These are phyloP conservation scores for Magnusiomyces sp. DNA, from an alignment of 1,139 yeast genomes.

Conservation along the genomic window DNA sequence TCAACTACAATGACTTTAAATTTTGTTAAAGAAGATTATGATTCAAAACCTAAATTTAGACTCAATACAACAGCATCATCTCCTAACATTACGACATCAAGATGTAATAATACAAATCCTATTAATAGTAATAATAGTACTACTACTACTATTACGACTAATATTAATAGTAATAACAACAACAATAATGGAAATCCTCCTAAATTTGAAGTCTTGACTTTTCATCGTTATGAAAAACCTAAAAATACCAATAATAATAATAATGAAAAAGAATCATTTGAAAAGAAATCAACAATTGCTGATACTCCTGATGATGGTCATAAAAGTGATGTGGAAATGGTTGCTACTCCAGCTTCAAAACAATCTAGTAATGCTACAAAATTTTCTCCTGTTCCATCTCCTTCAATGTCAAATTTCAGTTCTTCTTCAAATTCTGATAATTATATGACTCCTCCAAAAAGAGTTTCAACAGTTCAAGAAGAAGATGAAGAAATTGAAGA, in stretches of 20 bases:
- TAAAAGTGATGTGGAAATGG: not conserved
- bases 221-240: constrained; percentile 14
- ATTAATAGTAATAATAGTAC: not conserved
- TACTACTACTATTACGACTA: not conserved
- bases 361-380: too few relatives aligned
- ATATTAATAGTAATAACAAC: not conserved
- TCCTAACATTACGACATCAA: not conserved
- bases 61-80: not conserved
- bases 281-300: not conserved
- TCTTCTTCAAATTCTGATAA: not conserved
- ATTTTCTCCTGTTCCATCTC: too few relatives aligned
- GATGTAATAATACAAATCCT: not conserved
- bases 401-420: not conserved
- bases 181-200: constrained; percentile 1
- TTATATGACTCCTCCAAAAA: not conserved
- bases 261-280: not conserved
- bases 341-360: not conserved
- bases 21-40: not conserved
- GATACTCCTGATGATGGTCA: not conserved
- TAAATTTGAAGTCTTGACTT: constrained; percentile 13
- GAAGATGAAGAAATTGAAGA: not conserved
- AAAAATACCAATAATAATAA: constrained; percentile 3
- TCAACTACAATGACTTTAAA: too few relatives aligned
- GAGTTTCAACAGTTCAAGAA: not conserved
- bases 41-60: not conserved